Percentiles rank a stretch among this genome's conserved stretches.
These are phyloP conservation scores for Russula earlei DNA, from an alignment of 768 basidiomycete species.

Conservation along the genomic window DNA sequence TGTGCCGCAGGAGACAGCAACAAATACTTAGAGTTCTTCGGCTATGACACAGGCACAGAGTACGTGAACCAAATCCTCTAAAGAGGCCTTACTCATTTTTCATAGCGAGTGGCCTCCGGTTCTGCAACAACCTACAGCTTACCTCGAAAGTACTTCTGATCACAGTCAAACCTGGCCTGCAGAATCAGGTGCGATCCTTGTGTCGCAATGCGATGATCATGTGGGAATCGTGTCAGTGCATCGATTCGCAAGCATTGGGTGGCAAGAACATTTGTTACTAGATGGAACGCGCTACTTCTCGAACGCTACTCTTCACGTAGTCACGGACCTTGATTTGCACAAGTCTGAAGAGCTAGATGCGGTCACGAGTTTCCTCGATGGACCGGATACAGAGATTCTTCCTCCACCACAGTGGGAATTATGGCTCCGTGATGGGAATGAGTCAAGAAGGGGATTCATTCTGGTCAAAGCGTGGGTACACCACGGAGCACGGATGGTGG, in stretches of 20 bases:
- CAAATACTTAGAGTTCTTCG: neutral
- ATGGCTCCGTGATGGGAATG: constrained; percentile 46
- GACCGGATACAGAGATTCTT: constrained; percentile 27
- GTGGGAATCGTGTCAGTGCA: constrained; percentile 20
- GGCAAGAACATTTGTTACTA: constrained; percentile 66
- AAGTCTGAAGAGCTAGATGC: constrained; percentile 39
- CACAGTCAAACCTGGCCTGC: constrained; percentile 6
- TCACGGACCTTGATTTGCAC: constrained; percentile 62
- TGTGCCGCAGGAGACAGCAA: neutral
- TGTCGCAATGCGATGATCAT: constrained; percentile 19
- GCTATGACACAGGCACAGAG: constrained; percentile 20
- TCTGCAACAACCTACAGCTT: constrained; percentile 31
- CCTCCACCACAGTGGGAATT: constrained; percentile 41
- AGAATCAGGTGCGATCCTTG: constrained; percentile 13
- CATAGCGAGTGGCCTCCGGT: constrained; percentile 50
- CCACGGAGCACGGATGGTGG: constrained; percentile 47
- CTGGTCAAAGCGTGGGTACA: constrained; percentile 52
- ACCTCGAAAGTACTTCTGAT: constrained; percentile 16
- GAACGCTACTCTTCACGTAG: constrained; percentile 49
- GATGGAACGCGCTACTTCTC: constrained; percentile 62
- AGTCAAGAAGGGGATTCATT: constrained; percentile 27
- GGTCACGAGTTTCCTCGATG: constrained; percentile 37
- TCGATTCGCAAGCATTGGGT: no score
- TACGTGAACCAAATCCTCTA: constrained; percentile 19
- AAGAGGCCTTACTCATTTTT: neutral